These are phyloP conservation scores for Aegilops umbellulata DNA, from an alignment of 176 grass and related monocot species.

Conservation along the genomic window DNA sequence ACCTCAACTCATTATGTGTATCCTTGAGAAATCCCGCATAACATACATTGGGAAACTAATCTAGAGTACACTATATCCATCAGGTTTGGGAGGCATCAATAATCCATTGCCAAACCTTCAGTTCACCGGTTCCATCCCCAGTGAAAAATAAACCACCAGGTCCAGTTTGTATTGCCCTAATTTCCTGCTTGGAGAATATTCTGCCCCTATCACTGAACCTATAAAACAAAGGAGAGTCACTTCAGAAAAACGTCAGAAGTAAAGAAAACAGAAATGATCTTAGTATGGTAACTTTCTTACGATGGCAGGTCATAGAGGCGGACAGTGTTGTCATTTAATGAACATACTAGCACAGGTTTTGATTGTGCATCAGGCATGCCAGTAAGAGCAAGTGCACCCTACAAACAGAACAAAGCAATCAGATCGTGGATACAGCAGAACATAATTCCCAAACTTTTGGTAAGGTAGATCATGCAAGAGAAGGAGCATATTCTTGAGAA, in stretches of 20 bases:
- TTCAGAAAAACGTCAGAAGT: slow-evolving; percentile 5
- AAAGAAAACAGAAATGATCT: slow-evolving; percentile 22
- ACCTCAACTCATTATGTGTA: slow-evolving; percentile 40
- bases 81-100: slow-evolving; percentile 39
- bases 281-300: slow-evolving; percentile 52
- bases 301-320: slow-evolving; percentile 87
- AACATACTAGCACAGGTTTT: slow-evolving; percentile 89
- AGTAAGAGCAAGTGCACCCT: slow-evolving; percentile 81
- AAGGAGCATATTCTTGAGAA: background rate
- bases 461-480: background rate
- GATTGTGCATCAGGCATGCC: slow-evolving; percentile 82
- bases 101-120: slow-evolving; percentile 91
- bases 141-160: slow-evolving; percentile 95
- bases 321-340: slow-evolving; percentile 80
- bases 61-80: slow-evolving; percentile 52
- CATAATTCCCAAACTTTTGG: background rate
- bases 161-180: slow-evolving; percentile 69
- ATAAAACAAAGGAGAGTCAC: slow-evolving; percentile 24
- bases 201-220: slow-evolving; percentile 90
- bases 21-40: slow-evolving; percentile 38
- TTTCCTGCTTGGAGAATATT: slow-evolving; percentile 83
- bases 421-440: slow-evolving; percentile 1
- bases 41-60: slow-evolving; percentile 46
- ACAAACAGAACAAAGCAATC: slow-evolving; percentile 26
- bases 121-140: slow-evolving; percentile 88